Conservation (phyloP, 768 basidiomycete genomes). For the Sarcodon aspratus region DNA sequence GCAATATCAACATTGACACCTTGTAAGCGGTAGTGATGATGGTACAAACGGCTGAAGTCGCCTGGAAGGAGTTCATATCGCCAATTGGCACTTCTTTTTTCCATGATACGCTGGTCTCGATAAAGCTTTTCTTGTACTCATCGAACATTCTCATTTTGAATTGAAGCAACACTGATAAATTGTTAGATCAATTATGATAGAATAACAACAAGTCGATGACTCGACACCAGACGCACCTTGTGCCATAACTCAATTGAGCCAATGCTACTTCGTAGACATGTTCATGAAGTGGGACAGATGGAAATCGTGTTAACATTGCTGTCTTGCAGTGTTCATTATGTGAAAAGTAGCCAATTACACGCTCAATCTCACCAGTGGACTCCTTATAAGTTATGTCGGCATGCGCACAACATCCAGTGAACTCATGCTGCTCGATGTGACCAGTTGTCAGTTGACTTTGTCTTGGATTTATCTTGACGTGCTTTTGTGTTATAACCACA, state of each 20-base stretch:
- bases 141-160: slow-evolving; percentile 7
- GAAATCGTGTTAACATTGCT: not conserved
- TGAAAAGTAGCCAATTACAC: slow-evolving; percentile 1
- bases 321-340: not conserved
- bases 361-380: not conserved
- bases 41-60: slow-evolving; percentile 12
- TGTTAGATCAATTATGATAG: too few species aligned
- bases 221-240: too few species aligned
- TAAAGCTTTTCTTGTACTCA: slow-evolving; percentile 1
- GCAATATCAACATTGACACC: slow-evolving; percentile 4
- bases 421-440: slow-evolving; percentile 1
- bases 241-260: too few species aligned
- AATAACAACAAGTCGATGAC: too few species aligned
- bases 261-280: too few species aligned
- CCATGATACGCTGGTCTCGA: not conserved
- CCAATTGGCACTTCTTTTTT: too few species aligned
- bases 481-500: slow-evolving; percentile 7
- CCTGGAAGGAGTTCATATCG: slow-evolving; percentile 2
- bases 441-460: not conserved
- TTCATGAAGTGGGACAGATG: too few species aligned
- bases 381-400: not conserved
- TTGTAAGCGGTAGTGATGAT: slow-evolving; percentile 8
- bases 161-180: slow-evolving; percentile 9
- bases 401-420: slow-evolving; percentile 1
- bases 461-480: slow-evolving; percentile 1